Evolutionary conservation across 257 asterid genomes (phyloP).

Genomic region (Nicotiana sylvestris): DNA sequence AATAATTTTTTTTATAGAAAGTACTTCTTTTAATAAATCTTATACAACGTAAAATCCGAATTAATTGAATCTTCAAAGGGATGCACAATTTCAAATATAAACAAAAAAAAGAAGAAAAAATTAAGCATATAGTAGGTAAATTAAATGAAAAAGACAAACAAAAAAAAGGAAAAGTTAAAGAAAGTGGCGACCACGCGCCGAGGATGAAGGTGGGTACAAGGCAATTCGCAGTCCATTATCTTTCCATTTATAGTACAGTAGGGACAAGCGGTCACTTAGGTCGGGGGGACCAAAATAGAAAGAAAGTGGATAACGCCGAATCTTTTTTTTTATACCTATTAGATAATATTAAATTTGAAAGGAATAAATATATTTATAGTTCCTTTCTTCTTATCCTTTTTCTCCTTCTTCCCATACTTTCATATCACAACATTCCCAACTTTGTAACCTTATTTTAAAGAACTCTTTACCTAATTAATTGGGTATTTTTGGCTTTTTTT

Average conservation of each 20-base stretch:
- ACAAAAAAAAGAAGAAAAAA: too few relatives aligned
- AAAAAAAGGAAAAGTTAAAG: too few relatives aligned
- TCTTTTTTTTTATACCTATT: background rate
- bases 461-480: too few relatives aligned
- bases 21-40: too few relatives aligned
- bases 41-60: too few relatives aligned
- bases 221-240: background rate
- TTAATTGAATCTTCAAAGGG: too few relatives aligned
- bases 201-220: background rate
- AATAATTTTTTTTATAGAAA: too few relatives aligned
- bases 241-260: background rate
- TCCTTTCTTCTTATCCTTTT: background rate
- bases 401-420: too few relatives aligned
- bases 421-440: background rate
- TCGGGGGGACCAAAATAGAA: slow-evolving; percentile 10
- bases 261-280: background rate
- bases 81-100: too few relatives aligned
- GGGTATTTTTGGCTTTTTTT: too few relatives aligned
- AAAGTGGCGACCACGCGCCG: background rate
- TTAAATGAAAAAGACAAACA: too few relatives aligned
- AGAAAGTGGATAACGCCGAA: slow-evolving; percentile 15
- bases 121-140: background rate
- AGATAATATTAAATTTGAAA: background rate
- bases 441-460: background rate
- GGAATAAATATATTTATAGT: background rate